A percentile compares a stretch with the other conserved stretches of the same genome.
Conservation (phyloP, 2,329 filamentous ascomycete genomes). For the Fusarium tuaranense region DNA sequence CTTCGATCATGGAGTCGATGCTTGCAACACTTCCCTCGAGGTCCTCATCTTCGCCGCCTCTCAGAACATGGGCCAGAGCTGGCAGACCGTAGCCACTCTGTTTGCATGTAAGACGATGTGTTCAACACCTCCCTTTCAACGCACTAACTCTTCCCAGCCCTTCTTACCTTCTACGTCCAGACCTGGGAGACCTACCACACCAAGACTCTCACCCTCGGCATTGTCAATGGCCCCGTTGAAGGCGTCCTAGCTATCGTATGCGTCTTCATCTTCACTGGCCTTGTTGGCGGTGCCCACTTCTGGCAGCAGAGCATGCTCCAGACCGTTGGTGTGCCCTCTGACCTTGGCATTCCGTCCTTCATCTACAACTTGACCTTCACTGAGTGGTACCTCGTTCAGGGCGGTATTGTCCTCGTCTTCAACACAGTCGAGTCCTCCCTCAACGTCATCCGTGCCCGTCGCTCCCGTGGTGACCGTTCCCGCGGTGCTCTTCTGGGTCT, state of each 20-base stretch:
- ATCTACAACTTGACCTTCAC: constrained; percentile 88
- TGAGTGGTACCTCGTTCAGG: constrained; percentile 93
- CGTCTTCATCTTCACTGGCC: constrained; percentile 86
- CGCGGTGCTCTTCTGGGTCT: constrained; percentile 85
- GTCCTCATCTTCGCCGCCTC: constrained; percentile 91
- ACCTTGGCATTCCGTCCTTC: constrained; percentile 72
- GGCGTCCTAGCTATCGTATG: constrained; percentile 86
- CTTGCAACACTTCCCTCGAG: constrained; percentile 94
- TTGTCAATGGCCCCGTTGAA: constrained; percentile 95
- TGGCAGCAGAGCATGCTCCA: constrained; percentile 88
- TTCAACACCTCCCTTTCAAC: neutral
- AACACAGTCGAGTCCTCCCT: constrained; percentile 84
- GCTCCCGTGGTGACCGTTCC: constrained; percentile 77
- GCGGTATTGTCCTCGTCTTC: constrained; percentile 81
- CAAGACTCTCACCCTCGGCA: constrained; percentile 90
- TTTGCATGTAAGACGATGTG: constrained; percentile 76
- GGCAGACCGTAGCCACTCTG: constrained; percentile 85
- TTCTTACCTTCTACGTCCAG: constrained; percentile 97
- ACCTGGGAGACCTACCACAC: constrained; percentile 99
- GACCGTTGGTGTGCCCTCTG: constrained; percentile 75
- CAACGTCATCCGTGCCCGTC: constrained; percentile 87
- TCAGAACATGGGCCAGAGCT: constrained; percentile 93
- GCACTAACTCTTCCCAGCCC: constrained; percentile 61
- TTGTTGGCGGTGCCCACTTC: constrained; percentile 88
- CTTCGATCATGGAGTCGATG: constrained; percentile 98